Evolutionary conservation across 2,329 filamentous ascomycete genomes (phyloP), one percentile per base, ranked within the genome.

Genomic region (Westerdykella sp.): DNA sequence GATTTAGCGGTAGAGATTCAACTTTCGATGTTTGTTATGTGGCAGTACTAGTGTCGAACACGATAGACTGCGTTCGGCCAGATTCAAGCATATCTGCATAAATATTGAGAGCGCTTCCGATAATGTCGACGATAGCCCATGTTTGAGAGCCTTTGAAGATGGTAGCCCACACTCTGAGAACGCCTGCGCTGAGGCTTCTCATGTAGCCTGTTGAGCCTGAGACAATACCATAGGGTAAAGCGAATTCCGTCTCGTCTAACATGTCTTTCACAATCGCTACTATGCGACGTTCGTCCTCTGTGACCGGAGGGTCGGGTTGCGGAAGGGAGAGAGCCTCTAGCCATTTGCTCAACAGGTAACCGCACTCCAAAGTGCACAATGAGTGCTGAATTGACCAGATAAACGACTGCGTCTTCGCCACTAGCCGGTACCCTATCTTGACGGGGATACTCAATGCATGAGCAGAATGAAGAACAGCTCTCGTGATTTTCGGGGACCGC

Each of bases 381-480:
- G 63, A 67, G 43, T 69, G 67, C 42, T 69, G 66, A 15, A 69
- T 68, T 1, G 59, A 64, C 67, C 66, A 69, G 30, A 64, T 63
- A 42, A 67, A 66, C 4, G 59, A 62, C 35, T 69, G 66, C 1
- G 63, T 68, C 39, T 60, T 65, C 9, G 66, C 65, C 0, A 69
- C 64, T 1, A 68, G 54, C n/a, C 63, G 53, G 44, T 68, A 65
- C 10, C 67, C 67, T 40, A 69, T 67, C 51, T 81, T 83, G 45
- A 84, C 78, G 18, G 83, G 69, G 69, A 84, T 80, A 3, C 80
- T 82, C 30, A 87, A 67, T 0, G 83, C 81, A 56, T 85, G 83
- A 22, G 83, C 78, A 1, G 81, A 79, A 54, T 86, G 83, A 22
- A 84, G 74, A 0, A 85, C 76, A 1, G 82, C 83, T 37, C 80